These are phyloP conservation scores for Lathyrus tuberosus DNA, from an alignment of 306 rosid species.

Conservation along the genomic window DNA sequence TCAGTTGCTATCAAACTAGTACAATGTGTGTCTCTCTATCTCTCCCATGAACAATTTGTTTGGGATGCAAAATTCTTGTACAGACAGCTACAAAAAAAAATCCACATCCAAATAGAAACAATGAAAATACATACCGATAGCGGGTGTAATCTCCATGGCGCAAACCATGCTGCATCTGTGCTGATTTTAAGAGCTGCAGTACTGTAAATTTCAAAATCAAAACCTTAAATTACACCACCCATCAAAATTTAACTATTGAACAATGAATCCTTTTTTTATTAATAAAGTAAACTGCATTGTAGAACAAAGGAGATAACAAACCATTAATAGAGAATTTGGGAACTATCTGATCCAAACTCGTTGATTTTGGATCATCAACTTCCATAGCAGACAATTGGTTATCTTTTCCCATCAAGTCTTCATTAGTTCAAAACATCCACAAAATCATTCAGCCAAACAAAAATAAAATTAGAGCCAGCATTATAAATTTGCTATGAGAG, in stretches of 20 bases:
- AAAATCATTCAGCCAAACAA: background rate
- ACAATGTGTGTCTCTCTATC: background rate
- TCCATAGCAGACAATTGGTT: slow-evolving; percentile 68
- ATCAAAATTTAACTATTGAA: background rate
- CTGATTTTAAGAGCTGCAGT: slow-evolving; percentile 90
- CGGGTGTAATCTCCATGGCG: slow-evolving; percentile 94
- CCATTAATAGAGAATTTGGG: slow-evolving; percentile 86
- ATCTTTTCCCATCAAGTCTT: slow-evolving; percentile 58
- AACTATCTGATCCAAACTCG: slow-evolving; percentile 57
- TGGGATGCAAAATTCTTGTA: background rate
- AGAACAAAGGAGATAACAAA: slow-evolving; percentile 25
- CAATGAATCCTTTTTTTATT: background rate
- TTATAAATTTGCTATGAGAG: slow-evolving; percentile 14
- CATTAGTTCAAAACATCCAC: slow-evolving; percentile 22
- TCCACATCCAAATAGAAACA: background rate
- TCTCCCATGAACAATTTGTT: background rate
- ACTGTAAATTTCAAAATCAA: slow-evolving; percentile 45
- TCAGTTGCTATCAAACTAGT: slow-evolving; percentile 15
- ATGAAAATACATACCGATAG: slow-evolving; percentile 59
- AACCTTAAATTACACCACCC: background rate
- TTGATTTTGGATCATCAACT: slow-evolving; percentile 63
- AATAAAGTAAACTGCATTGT: background rate
- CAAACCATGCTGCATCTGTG: slow-evolving; percentile 97
- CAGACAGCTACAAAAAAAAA: background rate
- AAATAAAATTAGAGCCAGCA: slow-evolving; percentile 14